Evolutionary conservation across 1,284 basidiomycete species (phyloP), one percentile per base, ranked within the genome.

Genomic region (Sanghuangporus weigelae): DNA sequence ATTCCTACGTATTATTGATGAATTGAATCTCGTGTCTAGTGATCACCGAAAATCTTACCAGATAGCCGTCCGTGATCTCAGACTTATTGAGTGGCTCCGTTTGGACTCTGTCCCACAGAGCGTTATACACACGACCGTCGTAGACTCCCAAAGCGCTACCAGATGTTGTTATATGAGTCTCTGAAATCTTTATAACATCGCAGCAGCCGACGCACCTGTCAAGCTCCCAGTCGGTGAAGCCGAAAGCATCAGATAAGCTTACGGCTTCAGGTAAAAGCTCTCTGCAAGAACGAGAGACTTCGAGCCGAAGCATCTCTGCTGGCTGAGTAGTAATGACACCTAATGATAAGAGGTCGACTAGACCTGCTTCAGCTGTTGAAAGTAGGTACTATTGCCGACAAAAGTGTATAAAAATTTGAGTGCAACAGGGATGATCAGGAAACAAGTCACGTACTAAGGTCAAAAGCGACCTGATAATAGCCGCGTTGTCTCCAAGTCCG

Each of bases 151-250:
- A 72, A 8, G 85, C 82, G 73, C 87, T 83, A 64, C 63, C 21
- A 50, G 7, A 46, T 16, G 10, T 46, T 16, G 7, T 16, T 7
- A n/a, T 8, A 5, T 46, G 44, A 46, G 44, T n/a, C n/a, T n/a
- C 44, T 7, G 8, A n/a, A 46, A n/a, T 19, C 12, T 42, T 42
- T 6, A 16, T 46, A 46, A n/a, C 44, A 19, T 14, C 1, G n/a
- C 10, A 39, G 31, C 40, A 48, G 56, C 64, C 53, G 5, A 63
- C 77, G n/a, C 55, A 85, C 83, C 86, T 88, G 67, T 90, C 82
- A 7, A 93, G 75, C 60, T 91, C 85, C 87, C 88, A 93, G 69
- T 93, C 90, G 0, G 83, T 79, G 71, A 90, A 90, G 0, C 85
- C 87, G 70, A 93, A 92, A 1, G 87, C 85, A 70, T 93, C 91